These are phyloP conservation scores for Esteya vermicola DNA, from an alignment of 2,329 filamentous ascomycete species.

Conservation along the genomic window DNA sequence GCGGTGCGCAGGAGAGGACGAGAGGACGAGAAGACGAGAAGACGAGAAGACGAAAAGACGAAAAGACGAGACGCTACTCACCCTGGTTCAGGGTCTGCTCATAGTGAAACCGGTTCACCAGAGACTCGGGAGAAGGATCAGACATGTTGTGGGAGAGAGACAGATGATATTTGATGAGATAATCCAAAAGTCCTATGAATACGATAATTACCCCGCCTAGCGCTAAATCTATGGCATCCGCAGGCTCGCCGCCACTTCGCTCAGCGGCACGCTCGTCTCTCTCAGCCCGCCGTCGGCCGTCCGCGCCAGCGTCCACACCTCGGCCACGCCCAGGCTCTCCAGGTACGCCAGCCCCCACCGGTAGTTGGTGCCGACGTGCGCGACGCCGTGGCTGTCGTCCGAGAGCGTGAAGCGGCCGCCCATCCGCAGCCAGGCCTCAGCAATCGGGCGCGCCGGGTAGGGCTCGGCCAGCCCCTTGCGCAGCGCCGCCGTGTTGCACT, in stretches of 20 bases:
- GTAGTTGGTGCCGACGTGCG: slow-evolving; percentile 82
- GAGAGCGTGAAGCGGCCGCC: slow-evolving; percentile 79
- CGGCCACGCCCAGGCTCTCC: slow-evolving; percentile 45
- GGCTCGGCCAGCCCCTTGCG: slow-evolving; percentile 84
- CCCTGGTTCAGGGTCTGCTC: slow-evolving; percentile 22
- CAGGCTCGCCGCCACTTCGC: slow-evolving; percentile 7
- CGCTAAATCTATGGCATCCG: background rate
- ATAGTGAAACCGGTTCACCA: slow-evolving; percentile 20
- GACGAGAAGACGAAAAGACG: background rate
- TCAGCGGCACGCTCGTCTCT: slow-evolving; percentile 20
- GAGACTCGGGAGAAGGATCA: slow-evolving; percentile 16
- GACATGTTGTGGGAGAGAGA: slow-evolving; percentile 1
- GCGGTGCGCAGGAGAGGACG: background rate
- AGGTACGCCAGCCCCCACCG: slow-evolving; percentile 55
- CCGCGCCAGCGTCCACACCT: slow-evolving; percentile 43
- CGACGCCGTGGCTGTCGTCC: slow-evolving; percentile 85
- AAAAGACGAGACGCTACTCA: background rate
- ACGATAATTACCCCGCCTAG: too few relatives aligned
- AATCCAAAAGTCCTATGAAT: too few relatives aligned
- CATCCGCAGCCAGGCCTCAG: slow-evolving; percentile 58
- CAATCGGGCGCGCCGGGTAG: slow-evolving; percentile 70
- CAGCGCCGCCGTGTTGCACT: slow-evolving; percentile 78
- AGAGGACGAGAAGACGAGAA: background rate
- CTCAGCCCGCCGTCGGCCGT: slow-evolving; percentile 18
- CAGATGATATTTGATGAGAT: too few relatives aligned